phyloP scores from a whole-genome alignment of 208 protist species.

The Jaenimonas drosophilae region DNA sequence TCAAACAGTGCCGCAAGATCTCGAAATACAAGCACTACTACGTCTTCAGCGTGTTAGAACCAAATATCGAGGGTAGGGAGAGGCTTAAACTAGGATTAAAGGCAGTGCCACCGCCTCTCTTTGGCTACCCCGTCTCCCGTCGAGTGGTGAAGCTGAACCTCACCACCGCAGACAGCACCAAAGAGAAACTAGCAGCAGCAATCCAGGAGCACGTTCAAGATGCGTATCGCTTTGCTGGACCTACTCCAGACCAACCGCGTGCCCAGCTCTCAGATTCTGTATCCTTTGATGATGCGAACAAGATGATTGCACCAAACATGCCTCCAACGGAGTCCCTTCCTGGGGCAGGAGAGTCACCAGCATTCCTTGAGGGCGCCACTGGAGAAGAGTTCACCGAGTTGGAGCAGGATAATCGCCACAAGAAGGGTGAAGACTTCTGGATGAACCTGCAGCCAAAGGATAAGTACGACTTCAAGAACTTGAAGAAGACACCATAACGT shows the following conservation, averaged over 20 bases:
- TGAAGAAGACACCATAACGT: conserved; percentile 79
- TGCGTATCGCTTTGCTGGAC: conserved; percentile 81
- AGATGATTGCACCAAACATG: conserved; percentile 86
- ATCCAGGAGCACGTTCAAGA: conserved; percentile 91
- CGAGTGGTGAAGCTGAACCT: conserved; percentile 90
- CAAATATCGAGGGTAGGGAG: conserved; percentile 87
- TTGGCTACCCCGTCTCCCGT: conserved; percentile 84
- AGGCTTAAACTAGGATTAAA: conserved; percentile 84
- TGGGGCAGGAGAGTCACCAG: conserved; percentile 15
- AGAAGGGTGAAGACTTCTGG: conserved; percentile 91
- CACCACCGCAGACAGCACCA: conserved; percentile 71
- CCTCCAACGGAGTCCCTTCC: conserved; percentile 32
- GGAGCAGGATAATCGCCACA: conserved; percentile 68
- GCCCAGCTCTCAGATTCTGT: conserved; percentile 67
- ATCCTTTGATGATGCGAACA: conserved; percentile 87
- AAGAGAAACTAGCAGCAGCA: conserved; percentile 86
- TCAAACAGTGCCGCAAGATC: conserved; percentile 89
- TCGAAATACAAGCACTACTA: conserved; percentile 93
- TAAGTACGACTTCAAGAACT: conserved; percentile 86
- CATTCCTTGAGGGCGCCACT: conserved; percentile 23
- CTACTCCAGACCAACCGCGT: conserved; percentile 72
- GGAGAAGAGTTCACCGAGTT: conserved; percentile 67
- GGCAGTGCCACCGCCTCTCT: conserved; percentile 80
- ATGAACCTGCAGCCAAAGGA: conserved; percentile 86
- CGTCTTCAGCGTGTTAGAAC: conserved; percentile 89